phyloP scores from a whole-genome alignment of 495 filamentous ascomycete species.

The Daldinia bambusicola region DNA sequence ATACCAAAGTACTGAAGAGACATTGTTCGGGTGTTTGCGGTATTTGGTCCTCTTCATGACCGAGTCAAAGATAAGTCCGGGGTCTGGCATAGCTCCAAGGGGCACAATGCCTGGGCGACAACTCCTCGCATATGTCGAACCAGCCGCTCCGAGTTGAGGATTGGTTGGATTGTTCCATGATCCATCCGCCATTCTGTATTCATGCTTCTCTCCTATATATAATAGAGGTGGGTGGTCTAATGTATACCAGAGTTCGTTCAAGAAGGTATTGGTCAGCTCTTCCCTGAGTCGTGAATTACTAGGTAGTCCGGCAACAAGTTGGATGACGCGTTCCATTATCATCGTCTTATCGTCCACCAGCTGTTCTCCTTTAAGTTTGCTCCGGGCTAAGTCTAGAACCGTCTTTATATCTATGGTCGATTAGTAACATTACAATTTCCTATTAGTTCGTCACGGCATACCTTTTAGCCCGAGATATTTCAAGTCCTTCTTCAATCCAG shows the following conservation, averaged over 20 bases:
- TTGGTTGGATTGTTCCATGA: slow-evolving; percentile 65
- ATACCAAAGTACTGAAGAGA: slow-evolving; percentile 90
- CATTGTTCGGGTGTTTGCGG: slow-evolving; percentile 69
- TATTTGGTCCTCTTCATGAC: slow-evolving; percentile 61
- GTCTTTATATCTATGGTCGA: slow-evolving; percentile 53
- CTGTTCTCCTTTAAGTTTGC: slow-evolving; percentile 61
- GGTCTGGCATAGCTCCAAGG: slow-evolving; percentile 75
- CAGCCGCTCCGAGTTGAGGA: slow-evolving; percentile 58
- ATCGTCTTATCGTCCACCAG: slow-evolving; percentile 79
- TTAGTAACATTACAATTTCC: slow-evolving; percentile 3
- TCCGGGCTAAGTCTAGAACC: slow-evolving; percentile 47
- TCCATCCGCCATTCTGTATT: slow-evolving; percentile 79
- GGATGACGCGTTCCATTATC: slow-evolving; percentile 81
- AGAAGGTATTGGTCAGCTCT: slow-evolving; percentile 75
- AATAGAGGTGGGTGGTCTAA: slow-evolving; percentile 64
- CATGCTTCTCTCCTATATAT: slow-evolving; percentile 71
- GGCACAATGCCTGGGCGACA: slow-evolving; percentile 70
- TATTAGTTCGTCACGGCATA: slow-evolving; percentile 27
- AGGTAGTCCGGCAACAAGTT: slow-evolving; percentile 75
- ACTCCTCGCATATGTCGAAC: slow-evolving; percentile 76
- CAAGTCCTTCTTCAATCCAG: slow-evolving; percentile 71
- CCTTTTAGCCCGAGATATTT: slow-evolving; percentile 60
- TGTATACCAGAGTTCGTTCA: slow-evolving; percentile 75
- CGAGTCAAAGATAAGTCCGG: slow-evolving; percentile 80
- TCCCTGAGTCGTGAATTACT: slow-evolving; percentile 67